Evolutionary conservation across 2,329 filamentous ascomycete species (phyloP).

Genomic region (Aspergillus caelatus): DNA sequence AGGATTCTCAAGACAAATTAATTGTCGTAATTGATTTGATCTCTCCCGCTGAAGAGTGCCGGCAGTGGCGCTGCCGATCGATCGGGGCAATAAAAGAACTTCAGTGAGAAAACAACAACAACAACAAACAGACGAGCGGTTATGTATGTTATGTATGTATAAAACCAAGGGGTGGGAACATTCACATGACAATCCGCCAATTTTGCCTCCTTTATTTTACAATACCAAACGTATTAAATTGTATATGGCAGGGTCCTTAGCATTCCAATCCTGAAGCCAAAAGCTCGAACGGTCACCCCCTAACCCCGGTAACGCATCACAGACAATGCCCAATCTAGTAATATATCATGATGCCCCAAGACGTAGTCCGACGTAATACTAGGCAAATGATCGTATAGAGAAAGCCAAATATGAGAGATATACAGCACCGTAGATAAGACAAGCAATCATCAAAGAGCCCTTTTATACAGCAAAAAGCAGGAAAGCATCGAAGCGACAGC

Average conservation of each 20-base stretch:
- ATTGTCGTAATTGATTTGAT: not conserved
- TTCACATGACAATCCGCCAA: not conserved
- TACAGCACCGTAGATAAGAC: conserved; percentile 6
- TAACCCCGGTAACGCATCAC: conserved; percentile 1
- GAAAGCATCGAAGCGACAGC: not conserved
- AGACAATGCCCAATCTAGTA: conserved; percentile 3
- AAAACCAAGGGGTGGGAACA: not conserved
- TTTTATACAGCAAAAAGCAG: not conserved
- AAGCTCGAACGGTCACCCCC: not conserved
- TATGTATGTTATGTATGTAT: not conserved
- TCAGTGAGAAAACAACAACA: no score
- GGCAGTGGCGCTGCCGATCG: not conserved
- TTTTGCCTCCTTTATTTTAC: not conserved
- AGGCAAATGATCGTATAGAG: conserved; percentile 4
- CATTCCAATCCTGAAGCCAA: not conserved
- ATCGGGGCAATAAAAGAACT: not conserved
- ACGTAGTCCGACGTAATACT: not conserved
- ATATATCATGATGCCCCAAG: not conserved
- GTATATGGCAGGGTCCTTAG: not conserved
- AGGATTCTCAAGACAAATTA: not conserved
- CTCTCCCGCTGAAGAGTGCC: not conserved
- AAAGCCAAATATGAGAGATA: conserved; percentile 8
- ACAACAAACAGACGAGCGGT: no score
- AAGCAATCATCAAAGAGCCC: not conserved
- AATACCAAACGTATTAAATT: conserved; percentile 1